These are phyloP conservation scores for Hypomontagnella submonticulosa DNA, from an alignment of 495 filamentous ascomycete species.

Conservation along the genomic window DNA sequence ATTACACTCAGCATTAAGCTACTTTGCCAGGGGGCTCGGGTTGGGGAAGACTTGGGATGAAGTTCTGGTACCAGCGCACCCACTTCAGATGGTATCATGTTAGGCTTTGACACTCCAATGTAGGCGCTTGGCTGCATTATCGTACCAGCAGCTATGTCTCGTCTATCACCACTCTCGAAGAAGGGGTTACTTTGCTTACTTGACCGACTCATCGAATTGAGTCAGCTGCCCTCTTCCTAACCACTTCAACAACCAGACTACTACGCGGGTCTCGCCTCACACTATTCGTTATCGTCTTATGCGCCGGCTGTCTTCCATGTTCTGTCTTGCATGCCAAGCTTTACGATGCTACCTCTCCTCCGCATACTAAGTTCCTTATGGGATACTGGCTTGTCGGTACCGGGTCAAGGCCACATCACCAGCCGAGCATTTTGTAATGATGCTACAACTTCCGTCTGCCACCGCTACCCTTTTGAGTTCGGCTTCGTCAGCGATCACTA, in stretches of 20 bases:
- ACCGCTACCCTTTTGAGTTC: constrained; percentile 31
- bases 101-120: constrained; percentile 8
- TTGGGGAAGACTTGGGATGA: constrained; percentile 2
- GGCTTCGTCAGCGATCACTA: constrained; percentile 25
- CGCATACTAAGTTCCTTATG: constrained; percentile 27
- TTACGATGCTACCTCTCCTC: constrained; percentile 42
- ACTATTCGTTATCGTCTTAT: constrained; percentile 20
- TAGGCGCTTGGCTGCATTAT: constrained; percentile 3
- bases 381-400: constrained; percentile 29
- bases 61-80: constrained; percentile 1
- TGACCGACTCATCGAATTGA: constrained; percentile 13
- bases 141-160: constrained; percentile 8
- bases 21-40: constrained; percentile 7
- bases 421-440: constrained; percentile 35
- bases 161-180: constrained; percentile 14
- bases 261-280: not conserved
- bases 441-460: constrained; percentile 28
- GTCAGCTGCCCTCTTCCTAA: constrained; percentile 9
- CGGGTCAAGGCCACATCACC: constrained; percentile 28
- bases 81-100: constrained; percentile 1
- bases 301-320: constrained; percentile 19
- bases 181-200: constrained; percentile 15
- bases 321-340: constrained; percentile 47
- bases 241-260: constrained; percentile 4
- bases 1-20: constrained; percentile 21